Evolutionary conservation across 805 yeast species (phyloP), one percentile per base, ranked within the genome.

Genomic region (Komagataella phaffii): DNA sequence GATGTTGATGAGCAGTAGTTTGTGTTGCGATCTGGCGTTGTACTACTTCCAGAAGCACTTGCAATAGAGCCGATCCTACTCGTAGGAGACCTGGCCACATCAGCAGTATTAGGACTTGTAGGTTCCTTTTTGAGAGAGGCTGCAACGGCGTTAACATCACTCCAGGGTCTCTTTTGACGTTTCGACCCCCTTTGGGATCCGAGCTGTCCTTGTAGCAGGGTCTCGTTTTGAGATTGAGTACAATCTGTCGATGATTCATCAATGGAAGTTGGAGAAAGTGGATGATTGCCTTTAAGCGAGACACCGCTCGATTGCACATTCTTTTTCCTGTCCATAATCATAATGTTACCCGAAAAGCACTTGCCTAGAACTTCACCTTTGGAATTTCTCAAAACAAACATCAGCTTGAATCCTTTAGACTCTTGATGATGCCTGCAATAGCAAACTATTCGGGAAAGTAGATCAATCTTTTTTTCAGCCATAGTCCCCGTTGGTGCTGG

Each of bases 371-470:
- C 73, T 21, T 74, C 71, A 19, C 83, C 85, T 7, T 71, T 61
- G 52, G 71, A 62, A 64, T 90, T 81, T 55, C 79, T 82, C 49
- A 91, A 61, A 3, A 85, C 78, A 55, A 87, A 79, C 48, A 87
- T 67, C 45, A 86, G 69, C 60, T 79, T 80, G 70, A 90, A 91
- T 1, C 99, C 99, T 45, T 76, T 76, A n/a, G 82, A 71, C 55
- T 90, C 96, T 57, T 81, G 80, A 66, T 93, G 99, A 66, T 93
- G 99, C 57, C 98, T 80, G 68, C 98, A 93, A 64, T 93, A 91
- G 66, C 99, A 91, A 7, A 91, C 91, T 46, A 93, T 80, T 66
- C 99, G 79, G 21, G 96, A 78, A 44, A 76, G 66, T 40, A 79
- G 60, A 46, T 78, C 81, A 45, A 79, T 61, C 2, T 71, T 62